Evolutionary conservation across 2,329 filamentous ascomycete genomes (phyloP).

Genomic region (Penicillium fuscoglaucum): DNA sequence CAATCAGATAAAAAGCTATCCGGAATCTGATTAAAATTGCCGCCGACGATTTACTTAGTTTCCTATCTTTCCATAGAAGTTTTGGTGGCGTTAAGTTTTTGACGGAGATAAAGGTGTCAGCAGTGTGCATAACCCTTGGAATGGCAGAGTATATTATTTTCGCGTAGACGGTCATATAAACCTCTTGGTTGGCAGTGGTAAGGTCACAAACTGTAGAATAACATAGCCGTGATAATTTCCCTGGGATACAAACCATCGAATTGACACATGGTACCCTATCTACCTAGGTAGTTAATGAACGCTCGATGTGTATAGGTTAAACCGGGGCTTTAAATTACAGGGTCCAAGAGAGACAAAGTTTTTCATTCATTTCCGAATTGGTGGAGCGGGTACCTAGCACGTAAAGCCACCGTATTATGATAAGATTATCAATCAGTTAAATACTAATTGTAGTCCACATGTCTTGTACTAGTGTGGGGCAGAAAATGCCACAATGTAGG

Average conservation of each 20-base stretch:
- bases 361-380: neutral
- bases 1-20: neutral
- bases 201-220: neutral
- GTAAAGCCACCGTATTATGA: neutral
- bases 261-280: neutral
- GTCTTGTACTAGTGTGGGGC: neutral
- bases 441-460: neutral
- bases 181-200: neutral
- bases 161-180: neutral
- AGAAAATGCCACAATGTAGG: neutral
- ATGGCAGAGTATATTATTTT: neutral
- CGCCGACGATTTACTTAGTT: neutral
- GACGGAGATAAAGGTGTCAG: neutral
- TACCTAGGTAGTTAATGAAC: too few relatives aligned
- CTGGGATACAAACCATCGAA: neutral
- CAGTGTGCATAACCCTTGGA: neutral
- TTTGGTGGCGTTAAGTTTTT: neutral
- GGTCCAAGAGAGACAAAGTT: neutral
- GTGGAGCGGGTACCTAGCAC: neutral
- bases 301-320: neutral
- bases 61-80: neutral
- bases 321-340: neutral
- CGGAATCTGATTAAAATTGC: neutral
- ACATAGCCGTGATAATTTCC: neutral
- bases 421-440: constrained; percentile 1